phyloP scores from a whole-genome alignment of 805 yeast species.

The Zygosaccharomyces kombuchaensis region DNA sequence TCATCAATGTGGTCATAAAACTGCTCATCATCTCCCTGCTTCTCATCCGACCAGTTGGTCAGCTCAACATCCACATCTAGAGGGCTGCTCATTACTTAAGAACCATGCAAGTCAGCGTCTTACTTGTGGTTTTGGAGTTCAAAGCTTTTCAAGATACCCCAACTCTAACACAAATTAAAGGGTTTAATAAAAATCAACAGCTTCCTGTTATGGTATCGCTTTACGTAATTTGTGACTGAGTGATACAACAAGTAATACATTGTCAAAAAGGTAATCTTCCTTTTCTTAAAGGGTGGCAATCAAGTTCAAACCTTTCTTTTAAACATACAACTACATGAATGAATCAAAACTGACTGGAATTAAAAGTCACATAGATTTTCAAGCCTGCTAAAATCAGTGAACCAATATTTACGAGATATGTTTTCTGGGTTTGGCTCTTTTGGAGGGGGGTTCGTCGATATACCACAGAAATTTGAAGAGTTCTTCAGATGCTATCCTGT shows the following conservation, averaged over 20 bases:
- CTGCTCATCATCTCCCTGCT: conserved; percentile 27
- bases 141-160: not conserved
- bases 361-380: too few species aligned
- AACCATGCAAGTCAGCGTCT: not conserved
- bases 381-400: too few species aligned
- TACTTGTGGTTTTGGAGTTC: not conserved
- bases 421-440: conserved; percentile 37
- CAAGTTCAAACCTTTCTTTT: not conserved
- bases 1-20: conserved; percentile 36
- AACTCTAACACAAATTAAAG: not conserved
- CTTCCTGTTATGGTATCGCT: not conserved
- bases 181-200: not conserved
- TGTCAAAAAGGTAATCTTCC: not conserved
- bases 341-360: not conserved
- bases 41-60: not conserved
- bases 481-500: conserved; percentile 91
- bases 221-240: not conserved
- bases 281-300: not conserved
- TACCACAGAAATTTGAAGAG: conserved; percentile 64
- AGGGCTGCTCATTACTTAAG: not conserved
- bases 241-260: not conserved
- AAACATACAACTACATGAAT: not conserved
- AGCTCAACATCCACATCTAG: conserved; percentile 1
- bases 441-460: conserved; percentile 27
- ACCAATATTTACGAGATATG: conserved; percentile 19